phyloP scores from a whole-genome alignment of 2,329 filamentous ascomycete genomes.

The Nothophoma quercina region DNA sequence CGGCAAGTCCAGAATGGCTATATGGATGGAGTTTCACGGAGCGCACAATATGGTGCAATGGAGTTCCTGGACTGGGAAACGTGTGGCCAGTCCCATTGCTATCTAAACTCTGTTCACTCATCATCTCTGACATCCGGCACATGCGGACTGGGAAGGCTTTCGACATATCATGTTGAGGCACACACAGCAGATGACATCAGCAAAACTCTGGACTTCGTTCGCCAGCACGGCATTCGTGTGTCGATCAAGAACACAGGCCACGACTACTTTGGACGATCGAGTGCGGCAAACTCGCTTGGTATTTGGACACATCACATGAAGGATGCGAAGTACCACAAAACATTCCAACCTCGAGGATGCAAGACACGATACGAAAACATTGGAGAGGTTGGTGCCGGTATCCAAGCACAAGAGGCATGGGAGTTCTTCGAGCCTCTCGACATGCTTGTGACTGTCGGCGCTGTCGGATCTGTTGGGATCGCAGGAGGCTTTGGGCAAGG shows the following conservation, averaged over 20 bases:
- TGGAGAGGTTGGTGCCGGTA: constrained; percentile 44
- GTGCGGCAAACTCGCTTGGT: constrained; percentile 42
- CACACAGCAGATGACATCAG: constrained; percentile 36
- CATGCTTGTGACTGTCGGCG: constrained; percentile 48
- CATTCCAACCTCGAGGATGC: constrained; percentile 36
- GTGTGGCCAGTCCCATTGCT: constrained; percentile 41
- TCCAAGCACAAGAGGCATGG: constrained; percentile 48
- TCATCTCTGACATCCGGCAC: constrained; percentile 33
- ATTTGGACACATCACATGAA: constrained; percentile 50
- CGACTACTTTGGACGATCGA: constrained; percentile 47
- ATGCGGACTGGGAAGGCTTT: constrained; percentile 45
- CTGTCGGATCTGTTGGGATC: constrained; percentile 58
- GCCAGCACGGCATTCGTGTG: constrained; percentile 41
- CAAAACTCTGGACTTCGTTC: constrained; percentile 39
- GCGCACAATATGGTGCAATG: constrained; percentile 43
- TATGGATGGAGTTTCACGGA: constrained; percentile 35
- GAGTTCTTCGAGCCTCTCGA: constrained; percentile 42
- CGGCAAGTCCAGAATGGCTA: constrained; percentile 31
- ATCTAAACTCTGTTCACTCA: constrained; percentile 37
- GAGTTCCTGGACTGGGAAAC: constrained; percentile 48
- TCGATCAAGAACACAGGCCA: constrained; percentile 50
- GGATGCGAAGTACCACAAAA: constrained; percentile 34
- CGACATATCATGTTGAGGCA: constrained; percentile 44
- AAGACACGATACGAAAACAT: constrained; percentile 40
- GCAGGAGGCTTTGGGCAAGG: constrained; percentile 54